Evolutionary conservation across 495 filamentous ascomycete species (phyloP), one percentile per base, ranked within the genome.

Genomic region (Penicillium daleae): DNA sequence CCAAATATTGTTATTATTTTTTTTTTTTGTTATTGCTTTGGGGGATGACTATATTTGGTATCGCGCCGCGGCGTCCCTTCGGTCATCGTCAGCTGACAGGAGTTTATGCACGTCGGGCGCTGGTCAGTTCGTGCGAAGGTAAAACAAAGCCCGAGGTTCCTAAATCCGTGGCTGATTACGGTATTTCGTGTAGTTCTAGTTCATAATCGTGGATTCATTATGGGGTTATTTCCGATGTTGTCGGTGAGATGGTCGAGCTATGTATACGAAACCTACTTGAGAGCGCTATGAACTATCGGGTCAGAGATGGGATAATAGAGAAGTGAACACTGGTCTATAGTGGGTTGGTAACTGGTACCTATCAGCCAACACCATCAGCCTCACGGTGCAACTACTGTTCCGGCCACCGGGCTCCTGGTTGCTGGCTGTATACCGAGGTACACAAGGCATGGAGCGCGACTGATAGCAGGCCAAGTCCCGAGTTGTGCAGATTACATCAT

Each of bases 331-430:
- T n/a, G 26, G 22, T 4, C 9, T 29, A 24, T 24, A 7, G 7
- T 50, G 46, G 24, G 4, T 27, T 17, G 24, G 46, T 7, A 2
- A 17, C 2, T 50, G 15, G 29, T 26, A 7, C 13, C 21, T 13
- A 37, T 46, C 42, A 46, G 21, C n/a, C 42, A 46, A 22, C 8
- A 21, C 8, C 42, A 24, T 59, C 44, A 59, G 44, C 29, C 56
- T 33, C 61, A 31, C 56, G 62, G 62, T 64, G 59, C 59, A 62
- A 68, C 66, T 62, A 21, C 52, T 48, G 24, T 35, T 48, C 63
- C 63, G 24, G 22, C 57, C 51, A 60, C 64, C 66, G 62, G 66
- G 59, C 61, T 68, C 51, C 59, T 64, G 39, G 65, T 64, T 46
- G 50, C 48, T 31, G 56, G 35, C 57, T 56, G 51, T 60, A 59